Evolutionary conservation across 2,329 filamentous ascomycete species (phyloP).

Genomic region (Bipolaris cookei): DNA sequence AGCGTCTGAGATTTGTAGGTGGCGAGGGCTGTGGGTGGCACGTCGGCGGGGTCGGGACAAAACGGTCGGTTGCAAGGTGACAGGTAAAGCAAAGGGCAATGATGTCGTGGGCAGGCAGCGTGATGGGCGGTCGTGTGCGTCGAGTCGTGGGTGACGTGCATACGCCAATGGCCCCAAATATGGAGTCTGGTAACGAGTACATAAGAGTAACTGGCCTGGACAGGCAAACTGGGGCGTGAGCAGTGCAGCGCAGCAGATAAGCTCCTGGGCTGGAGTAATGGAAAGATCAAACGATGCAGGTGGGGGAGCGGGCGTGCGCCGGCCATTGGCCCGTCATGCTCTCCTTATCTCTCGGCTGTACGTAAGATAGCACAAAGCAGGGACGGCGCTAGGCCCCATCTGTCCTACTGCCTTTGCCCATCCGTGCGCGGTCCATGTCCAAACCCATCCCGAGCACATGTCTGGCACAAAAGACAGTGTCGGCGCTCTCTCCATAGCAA

Average conservation of each 20-base stretch:
- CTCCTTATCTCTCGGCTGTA: constrained; percentile 41
- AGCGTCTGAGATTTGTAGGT: too few relatives aligned
- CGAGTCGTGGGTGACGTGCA: constrained; percentile 35
- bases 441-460: constrained; percentile 40
- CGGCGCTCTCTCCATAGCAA: constrained; percentile 25
- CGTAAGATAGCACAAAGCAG: constrained; percentile 13
- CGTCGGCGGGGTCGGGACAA: not conserved
- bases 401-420: constrained; percentile 8
- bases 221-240: constrained; percentile 9
- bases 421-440: constrained; percentile 16
- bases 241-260: constrained; percentile 23
- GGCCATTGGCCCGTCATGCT: constrained; percentile 28
- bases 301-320: constrained; percentile 25
- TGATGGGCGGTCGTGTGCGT: constrained; percentile 7
- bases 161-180: constrained; percentile 26
- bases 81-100: constrained; percentile 22
- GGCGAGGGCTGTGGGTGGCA: not conserved
- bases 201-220: constrained; percentile 44
- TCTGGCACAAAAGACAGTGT: constrained; percentile 41
- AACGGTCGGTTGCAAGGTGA: constrained; percentile 12
- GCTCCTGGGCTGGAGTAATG: constrained; percentile 21
- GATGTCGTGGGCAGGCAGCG: constrained; percentile 11
- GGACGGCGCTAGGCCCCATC: constrained; percentile 21
- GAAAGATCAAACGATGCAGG: constrained; percentile 23
- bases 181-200: constrained; percentile 37